phyloP scores from a whole-genome alignment of 768 basidiomycete genomes.

The Termitomyces sp. region DNA sequence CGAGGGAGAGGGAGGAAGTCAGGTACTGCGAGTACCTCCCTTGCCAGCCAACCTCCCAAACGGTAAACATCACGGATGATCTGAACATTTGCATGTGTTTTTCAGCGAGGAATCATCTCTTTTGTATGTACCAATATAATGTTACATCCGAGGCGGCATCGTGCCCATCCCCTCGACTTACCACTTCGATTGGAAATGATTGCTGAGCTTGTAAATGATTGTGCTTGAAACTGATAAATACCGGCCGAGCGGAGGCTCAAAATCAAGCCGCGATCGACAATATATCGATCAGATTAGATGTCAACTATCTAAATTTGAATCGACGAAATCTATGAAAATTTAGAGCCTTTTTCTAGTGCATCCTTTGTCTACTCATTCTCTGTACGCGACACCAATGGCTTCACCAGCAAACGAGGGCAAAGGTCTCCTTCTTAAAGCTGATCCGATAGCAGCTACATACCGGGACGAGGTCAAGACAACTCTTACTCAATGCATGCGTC shows the following conservation, averaged over 20 bases:
- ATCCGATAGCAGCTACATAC: constrained; percentile 67
- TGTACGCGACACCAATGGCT: constrained; percentile 14
- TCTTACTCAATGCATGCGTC: constrained; percentile 29
- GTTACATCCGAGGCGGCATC: not conserved
- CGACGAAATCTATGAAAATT: constrained; percentile 4
- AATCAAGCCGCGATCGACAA: not conserved
- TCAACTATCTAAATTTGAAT: not conserved
- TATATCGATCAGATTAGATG: constrained; percentile 9
- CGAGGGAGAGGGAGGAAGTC: not conserved
- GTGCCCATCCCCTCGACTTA: not conserved
- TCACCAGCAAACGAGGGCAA: constrained; percentile 37
- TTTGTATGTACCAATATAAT: constrained; percentile 10
- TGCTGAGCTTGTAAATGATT: not conserved
- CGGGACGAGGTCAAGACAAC: constrained; percentile 59
- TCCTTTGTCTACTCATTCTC: not conserved
- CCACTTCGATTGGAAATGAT: not conserved
- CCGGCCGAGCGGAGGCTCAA: not conserved
- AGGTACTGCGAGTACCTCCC: constrained; percentile 8
- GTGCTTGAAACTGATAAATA: not conserved
- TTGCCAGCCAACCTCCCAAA: constrained; percentile 23
- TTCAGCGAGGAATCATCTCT: not conserved
- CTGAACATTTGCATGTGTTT: not conserved
- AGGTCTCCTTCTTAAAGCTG: constrained; percentile 76
- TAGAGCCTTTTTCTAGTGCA: not conserved
- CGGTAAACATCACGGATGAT: constrained; percentile 12